phyloP scores from a whole-genome alignment of 495 filamentous ascomycete genomes.

The Neurospora pannonica region DNA sequence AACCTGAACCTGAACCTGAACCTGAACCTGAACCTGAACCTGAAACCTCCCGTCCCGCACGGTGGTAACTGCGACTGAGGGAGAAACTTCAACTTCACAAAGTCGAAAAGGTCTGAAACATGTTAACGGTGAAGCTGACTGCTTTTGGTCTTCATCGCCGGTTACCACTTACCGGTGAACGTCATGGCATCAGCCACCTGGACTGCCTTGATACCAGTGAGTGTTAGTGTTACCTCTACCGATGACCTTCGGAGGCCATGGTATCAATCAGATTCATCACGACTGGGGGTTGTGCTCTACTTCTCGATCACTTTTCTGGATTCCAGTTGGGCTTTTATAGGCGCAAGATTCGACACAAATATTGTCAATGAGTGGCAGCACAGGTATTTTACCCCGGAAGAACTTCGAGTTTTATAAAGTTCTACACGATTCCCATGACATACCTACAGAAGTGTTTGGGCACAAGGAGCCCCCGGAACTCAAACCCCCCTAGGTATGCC shows the following conservation, averaged over 20 bases:
- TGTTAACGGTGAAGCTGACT: neutral
- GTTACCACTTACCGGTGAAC: neutral
- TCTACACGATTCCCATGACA: neutral
- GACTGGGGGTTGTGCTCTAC: neutral
- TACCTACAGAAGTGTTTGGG: neutral
- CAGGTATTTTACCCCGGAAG: neutral
- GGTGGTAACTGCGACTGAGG: neutral
- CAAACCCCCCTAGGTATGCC: neutral
- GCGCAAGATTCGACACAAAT: neutral
- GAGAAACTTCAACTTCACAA: neutral
- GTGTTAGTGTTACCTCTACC: neutral
- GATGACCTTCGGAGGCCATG: neutral
- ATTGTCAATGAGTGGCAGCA: neutral
- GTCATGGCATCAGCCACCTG: neutral
- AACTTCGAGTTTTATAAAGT: neutral
- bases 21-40: neutral
- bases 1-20: neutral
- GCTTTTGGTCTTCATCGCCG: neutral
- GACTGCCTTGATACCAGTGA: neutral
- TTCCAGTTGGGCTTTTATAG: neutral
- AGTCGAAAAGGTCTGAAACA: neutral
- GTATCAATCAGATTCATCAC: neutral
- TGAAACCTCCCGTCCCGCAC: neutral
- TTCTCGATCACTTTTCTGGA: neutral
- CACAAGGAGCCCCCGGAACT: neutral